Evolutionary conservation across 2,329 filamentous ascomycete genomes (phyloP).

Genomic region (Cladosporium sp.): DNA sequence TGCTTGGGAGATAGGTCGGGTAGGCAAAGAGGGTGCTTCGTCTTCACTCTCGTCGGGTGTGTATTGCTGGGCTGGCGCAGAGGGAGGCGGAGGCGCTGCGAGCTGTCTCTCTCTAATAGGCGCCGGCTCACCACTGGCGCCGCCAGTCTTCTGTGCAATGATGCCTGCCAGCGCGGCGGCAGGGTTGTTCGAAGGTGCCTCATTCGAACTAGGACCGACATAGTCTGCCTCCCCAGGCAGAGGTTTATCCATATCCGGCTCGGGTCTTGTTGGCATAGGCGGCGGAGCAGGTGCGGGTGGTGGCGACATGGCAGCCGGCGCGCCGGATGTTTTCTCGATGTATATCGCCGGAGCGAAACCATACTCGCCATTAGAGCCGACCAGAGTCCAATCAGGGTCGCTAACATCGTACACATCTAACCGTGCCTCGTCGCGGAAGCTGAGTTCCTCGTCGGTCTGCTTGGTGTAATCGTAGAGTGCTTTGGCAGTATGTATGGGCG

Average conservation of each 20-base stretch:
- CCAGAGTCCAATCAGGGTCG: conserved; percentile 94
- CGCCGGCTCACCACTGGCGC: conserved; percentile 21
- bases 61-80: conserved; percentile 47
- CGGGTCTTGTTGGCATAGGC: conserved; percentile 37
- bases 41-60: conserved; percentile 66
- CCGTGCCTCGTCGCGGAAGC: conserved; percentile 81
- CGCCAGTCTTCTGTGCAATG: conserved; percentile 45
- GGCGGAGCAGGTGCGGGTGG: conserved; percentile 26
- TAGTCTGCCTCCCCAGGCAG: conserved; percentile 38
- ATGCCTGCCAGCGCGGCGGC: conserved; percentile 55
- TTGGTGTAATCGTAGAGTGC: conserved; percentile 98
- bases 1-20: conserved; percentile 55
- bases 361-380: conserved; percentile 77
- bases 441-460: conserved; percentile 96
- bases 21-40: conserved; percentile 59
- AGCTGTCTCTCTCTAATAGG: conserved; percentile 28
- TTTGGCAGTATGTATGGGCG: conserved; percentile 65
- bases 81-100: conserved; percentile 49
- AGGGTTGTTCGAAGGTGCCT: conserved; percentile 41
- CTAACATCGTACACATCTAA: conserved; percentile 83
- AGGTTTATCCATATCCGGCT: conserved; percentile 30
- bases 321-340: conserved; percentile 63
- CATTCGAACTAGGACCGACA: conserved; percentile 39
- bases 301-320: conserved; percentile 37
- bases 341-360: conserved; percentile 97